Evolutionary conservation across 78 protist species (phyloP).

Genomic region (Polysphondylium violaceum): DNA sequence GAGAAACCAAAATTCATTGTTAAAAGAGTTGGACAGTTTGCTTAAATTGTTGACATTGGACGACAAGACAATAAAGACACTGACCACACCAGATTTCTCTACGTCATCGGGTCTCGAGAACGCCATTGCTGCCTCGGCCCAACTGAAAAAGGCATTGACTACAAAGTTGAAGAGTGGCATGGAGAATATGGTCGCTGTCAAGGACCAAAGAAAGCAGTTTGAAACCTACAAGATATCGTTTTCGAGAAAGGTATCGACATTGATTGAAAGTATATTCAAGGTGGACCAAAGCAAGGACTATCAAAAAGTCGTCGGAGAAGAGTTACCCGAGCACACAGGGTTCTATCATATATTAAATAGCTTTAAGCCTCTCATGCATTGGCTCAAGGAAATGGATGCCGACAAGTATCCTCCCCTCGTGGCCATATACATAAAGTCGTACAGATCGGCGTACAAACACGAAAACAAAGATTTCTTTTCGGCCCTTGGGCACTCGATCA

Average conservation of each 20-base stretch:
- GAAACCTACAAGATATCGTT: conserved; percentile 39
- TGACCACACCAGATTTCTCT: conserved; percentile 34
- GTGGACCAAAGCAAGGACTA: neutral
- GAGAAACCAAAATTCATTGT: conserved; percentile 45
- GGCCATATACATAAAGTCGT: conserved; percentile 50
- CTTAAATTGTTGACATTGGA: conserved; percentile 37
- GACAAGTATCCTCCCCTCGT: conserved; percentile 52
- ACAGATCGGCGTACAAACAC: conserved; percentile 35
- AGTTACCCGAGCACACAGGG: conserved; percentile 18
- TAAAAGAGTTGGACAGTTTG: conserved; percentile 12
- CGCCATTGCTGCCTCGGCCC: conserved; percentile 41
- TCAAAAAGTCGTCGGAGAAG: neutral
- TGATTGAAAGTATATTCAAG: conserved; percentile 43
- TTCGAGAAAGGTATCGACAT: conserved; percentile 29
- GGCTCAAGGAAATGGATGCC: conserved; percentile 68
- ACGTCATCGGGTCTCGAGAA: conserved; percentile 6
- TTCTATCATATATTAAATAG: conserved; percentile 1
- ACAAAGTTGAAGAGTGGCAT: conserved; percentile 63
- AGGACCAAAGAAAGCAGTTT: conserved; percentile 55
- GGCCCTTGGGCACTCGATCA: neutral
- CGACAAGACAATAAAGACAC: conserved; percentile 15
- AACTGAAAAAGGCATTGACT: conserved; percentile 39
- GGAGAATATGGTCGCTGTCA: conserved; percentile 76
- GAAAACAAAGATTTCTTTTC: conserved; percentile 69
- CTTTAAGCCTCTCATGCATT: conserved; percentile 56